Evolutionary conservation across 495 filamentous ascomycete species (phyloP), one percentile per base, ranked within the genome.

Genomic region (Neurospora discreta): DNA sequence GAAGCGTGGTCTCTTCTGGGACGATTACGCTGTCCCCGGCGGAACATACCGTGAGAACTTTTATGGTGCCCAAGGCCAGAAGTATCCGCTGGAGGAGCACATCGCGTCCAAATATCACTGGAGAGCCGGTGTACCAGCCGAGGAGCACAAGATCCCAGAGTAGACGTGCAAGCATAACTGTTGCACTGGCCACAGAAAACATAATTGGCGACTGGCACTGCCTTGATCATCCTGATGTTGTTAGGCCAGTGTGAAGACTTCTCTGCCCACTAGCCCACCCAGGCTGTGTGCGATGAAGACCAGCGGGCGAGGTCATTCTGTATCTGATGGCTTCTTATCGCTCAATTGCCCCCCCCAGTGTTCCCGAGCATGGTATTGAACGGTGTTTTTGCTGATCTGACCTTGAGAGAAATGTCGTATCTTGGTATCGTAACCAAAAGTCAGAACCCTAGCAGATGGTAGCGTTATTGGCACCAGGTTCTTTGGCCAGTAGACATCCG

Each of bases 21-120:
- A 85, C 26, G 82, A 85, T 60, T 84, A 87, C 58, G 80, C 73
- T 18, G 81, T 84, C 1, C 81, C 81, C 8, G 83, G 83, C 15
- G 85, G 84, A 18, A 85, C 86, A 1, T 85, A 82, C 42, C 76
- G 85, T 30, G 86, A 87, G 74, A 86, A 86, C 73, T 82, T 84
- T 68, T 82, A 84, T 69, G 81, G 81, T 44, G 76, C 68, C 58
- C n/a, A 69, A 9, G 78, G 77, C 9, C 78, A 80, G 70, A 77
- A 74, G 68, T 69, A 77, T 23, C 81, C 81, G 0, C 72, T 75
- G 7, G 75, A 76, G 0, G 77, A 79, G 60, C 80, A 83, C 36
- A 72, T 80, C 16, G 80, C 80, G 6, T 74, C 80, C 2, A 76
- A 73, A 68, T 82, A 79, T 52, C 77, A 78, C 23, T 82, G 80